A percentile compares a stretch with the other conserved stretches of the same genome.
phyloP scores from a whole-genome alignment of 202 grass and related monocot genomes.

The Musa balbisiana region DNA sequence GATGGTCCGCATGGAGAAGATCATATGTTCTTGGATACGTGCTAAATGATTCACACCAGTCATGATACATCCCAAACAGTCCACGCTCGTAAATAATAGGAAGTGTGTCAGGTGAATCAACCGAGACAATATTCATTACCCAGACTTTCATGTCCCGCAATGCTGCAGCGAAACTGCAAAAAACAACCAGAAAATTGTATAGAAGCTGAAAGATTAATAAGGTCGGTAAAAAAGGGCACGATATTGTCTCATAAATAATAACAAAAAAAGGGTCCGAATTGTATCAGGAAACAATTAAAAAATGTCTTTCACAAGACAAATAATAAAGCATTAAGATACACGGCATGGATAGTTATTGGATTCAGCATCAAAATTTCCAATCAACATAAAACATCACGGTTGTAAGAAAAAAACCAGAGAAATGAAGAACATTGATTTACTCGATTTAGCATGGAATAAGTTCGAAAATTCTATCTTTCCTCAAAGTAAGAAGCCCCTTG shows the following conservation, averaged over 20 bases:
- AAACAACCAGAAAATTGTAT: conserved; percentile 3
- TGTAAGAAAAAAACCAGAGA: background rate
- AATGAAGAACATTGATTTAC: no score
- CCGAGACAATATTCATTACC: conserved; percentile 80
- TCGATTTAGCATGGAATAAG: no score
- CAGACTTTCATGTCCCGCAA: conserved; percentile 59
- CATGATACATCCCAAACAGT: conserved; percentile 65
- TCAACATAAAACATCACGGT: background rate
- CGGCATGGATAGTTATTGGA: no score
- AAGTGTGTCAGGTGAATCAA: conserved; percentile 73
- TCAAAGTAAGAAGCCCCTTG: no score
- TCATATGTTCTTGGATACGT: conserved; percentile 80
- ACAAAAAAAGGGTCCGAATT: background rate
- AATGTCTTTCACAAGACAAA: no score
- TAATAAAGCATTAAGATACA: no score
- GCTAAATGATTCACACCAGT: conserved; percentile 86
- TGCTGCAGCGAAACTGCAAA: conserved; percentile 68
- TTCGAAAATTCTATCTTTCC: no score
- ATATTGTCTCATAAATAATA: background rate
- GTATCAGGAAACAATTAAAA: no score
- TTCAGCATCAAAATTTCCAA: background rate
- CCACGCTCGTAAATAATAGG: conserved; percentile 71
- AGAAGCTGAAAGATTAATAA: background rate
- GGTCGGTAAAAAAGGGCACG: background rate
- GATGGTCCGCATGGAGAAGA: conserved; percentile 62